These are phyloP conservation scores for Pisolithus albus DNA, from an alignment of 768 basidiomycete genomes.

Conservation along the genomic window DNA sequence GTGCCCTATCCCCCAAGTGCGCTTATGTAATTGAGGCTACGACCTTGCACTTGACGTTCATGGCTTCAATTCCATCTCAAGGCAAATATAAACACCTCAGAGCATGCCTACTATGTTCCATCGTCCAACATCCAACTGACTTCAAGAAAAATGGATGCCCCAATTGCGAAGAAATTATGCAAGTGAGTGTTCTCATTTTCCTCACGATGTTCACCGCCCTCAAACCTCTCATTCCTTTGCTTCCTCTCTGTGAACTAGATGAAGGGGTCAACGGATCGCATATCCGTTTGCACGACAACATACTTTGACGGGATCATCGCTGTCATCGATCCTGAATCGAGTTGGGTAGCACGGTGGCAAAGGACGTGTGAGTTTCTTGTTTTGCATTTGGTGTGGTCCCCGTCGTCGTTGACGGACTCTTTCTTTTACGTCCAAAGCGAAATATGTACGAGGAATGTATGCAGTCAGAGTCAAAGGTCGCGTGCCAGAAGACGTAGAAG, in stretches of 20 bases:
- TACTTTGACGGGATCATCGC: constrained; percentile 92
- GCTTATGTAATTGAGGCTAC: background rate
- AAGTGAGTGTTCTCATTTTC: constrained; percentile 43
- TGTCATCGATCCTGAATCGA: constrained; percentile 75
- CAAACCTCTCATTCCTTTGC: background rate
- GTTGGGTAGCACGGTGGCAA: constrained; percentile 98
- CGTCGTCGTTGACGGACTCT: constrained; percentile 2
- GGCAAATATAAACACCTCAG: constrained; percentile 70
- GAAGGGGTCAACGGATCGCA: constrained; percentile 80
- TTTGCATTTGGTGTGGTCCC: background rate
- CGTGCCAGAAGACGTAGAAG: constrained; percentile 79
- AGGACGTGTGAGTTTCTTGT: constrained; percentile 61
- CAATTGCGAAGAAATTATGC: constrained; percentile 93
- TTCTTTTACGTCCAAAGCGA: constrained; percentile 43
- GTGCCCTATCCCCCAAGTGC: too few relatives aligned
- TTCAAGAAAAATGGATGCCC: constrained; percentile 87
- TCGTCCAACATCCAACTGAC: constrained; percentile 77
- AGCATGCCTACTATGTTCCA: constrained; percentile 90
- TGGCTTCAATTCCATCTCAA: constrained; percentile 48
- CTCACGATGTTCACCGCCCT: background rate
- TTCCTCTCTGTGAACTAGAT: constrained; percentile 44
- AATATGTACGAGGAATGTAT: constrained; percentile 88
- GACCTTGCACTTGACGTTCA: background rate
- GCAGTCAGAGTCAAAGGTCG: constrained; percentile 85
- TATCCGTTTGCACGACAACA: constrained; percentile 80